Conservation (phyloP, 2,329 filamentous ascomycete genomes). For the Zalaria sp. region DNA sequence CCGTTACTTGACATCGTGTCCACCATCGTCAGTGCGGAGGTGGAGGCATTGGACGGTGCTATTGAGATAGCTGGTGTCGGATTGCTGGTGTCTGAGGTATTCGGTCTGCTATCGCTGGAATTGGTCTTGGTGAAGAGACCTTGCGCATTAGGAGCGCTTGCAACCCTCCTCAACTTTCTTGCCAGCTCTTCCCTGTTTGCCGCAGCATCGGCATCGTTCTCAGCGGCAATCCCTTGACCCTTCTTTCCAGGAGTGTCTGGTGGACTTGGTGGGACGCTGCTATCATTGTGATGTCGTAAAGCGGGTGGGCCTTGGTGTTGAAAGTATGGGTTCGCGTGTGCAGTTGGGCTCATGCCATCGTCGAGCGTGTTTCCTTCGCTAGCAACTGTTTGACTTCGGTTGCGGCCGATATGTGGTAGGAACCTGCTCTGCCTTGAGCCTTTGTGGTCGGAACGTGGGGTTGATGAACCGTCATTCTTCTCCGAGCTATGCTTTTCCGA, state of each 20-base stretch:
- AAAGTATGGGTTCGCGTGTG: conserved; percentile 93
- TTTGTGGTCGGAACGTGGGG: conserved; percentile 47
- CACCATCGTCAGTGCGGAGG: conserved; percentile 39
- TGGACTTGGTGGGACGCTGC: conserved; percentile 81
- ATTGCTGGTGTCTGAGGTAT: conserved; percentile 76
- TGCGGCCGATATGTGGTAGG: conserved; percentile 73
- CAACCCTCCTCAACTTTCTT: conserved; percentile 80
- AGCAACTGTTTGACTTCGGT: conserved; percentile 77
- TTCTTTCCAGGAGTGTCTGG: conserved; percentile 68
- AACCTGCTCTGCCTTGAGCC: conserved; percentile 63
- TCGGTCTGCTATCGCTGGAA: conserved; percentile 50
- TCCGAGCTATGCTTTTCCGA: conserved; percentile 18
- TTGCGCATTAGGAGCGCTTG: conserved; percentile 93
- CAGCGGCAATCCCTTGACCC: conserved; percentile 50
- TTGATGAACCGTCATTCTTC: conserved; percentile 25
- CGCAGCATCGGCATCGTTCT: conserved; percentile 53
- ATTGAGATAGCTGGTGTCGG: conserved; percentile 37
- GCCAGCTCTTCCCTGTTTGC: conserved; percentile 89
- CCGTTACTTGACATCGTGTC: conserved; percentile 25
- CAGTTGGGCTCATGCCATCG: conserved; percentile 79
- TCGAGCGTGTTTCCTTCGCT: conserved; percentile 88
- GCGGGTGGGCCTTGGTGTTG: conserved; percentile 89
- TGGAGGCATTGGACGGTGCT: conserved; percentile 14
- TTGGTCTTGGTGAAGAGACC: conserved; percentile 57
- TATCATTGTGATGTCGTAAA: conserved; percentile 86